phyloP scores from a whole-genome alignment of 805 yeast genomes.

The Zygosaccharomyces kombuchaensis region DNA sequence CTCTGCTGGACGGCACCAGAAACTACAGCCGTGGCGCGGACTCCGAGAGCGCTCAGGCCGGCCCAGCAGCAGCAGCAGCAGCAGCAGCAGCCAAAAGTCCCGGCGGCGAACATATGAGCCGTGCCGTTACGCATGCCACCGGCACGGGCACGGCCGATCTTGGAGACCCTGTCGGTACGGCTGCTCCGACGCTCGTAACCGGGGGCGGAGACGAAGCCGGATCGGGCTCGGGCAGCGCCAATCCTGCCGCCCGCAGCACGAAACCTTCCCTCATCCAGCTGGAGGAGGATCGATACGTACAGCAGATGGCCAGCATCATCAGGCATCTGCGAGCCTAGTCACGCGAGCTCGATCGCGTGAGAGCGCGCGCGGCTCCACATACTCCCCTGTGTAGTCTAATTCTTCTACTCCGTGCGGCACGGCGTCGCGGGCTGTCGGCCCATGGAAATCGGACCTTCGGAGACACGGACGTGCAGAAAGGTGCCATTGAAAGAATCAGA shows the following conservation, averaged over 20 bases:
- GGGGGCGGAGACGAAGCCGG: neutral
- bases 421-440: too few species aligned
- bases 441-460: too few species aligned
- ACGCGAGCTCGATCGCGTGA: too few species aligned
- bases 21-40: conserved; percentile 8
- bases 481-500: too few species aligned
- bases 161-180: neutral
- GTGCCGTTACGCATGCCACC: conserved; percentile 6
- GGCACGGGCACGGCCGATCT: neutral
- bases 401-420: too few species aligned
- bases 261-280: neutral
- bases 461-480: too few species aligned
- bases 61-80: neutral
- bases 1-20: conserved; percentile 18
- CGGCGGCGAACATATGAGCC: too few species aligned
- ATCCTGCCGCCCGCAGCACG: neutral
- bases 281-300: conserved; percentile 20
- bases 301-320: conserved; percentile 19
- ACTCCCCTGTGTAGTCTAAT: neutral
- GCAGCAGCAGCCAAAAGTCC: neutral
- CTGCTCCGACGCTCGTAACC: neutral
- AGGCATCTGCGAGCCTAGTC: conserved; percentile 9
- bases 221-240: too few species aligned
- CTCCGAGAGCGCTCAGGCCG: conserved; percentile 6
- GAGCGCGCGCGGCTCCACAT: too few species aligned